These are phyloP conservation scores for Phellopilus nigrolimitatus DNA, from an alignment of 1,284 basidiomycete species.

Conservation along the genomic window DNA sequence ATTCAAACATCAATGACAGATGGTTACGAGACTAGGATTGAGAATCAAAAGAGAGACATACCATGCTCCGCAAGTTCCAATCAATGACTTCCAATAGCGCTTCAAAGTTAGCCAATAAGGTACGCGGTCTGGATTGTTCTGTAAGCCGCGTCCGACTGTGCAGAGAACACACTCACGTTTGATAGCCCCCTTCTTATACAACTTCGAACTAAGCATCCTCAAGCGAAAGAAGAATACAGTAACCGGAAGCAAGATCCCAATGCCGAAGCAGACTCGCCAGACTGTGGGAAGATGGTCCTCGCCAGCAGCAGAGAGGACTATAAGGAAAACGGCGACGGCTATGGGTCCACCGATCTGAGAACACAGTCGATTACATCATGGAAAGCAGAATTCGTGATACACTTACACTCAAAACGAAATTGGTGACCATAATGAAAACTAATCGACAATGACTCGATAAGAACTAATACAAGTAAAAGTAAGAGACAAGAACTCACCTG, in stretches of 20 bases:
- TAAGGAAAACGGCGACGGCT: slow-evolving; percentile 66
- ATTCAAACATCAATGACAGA: too few relatives aligned
- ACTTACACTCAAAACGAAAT: slow-evolving; percentile 54
- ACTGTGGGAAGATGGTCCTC: slow-evolving; percentile 61
- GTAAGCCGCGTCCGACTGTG: not conserved
- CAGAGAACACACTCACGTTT: slow-evolving; percentile 38
- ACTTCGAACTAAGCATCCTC: slow-evolving; percentile 63
- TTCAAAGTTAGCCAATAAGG: slow-evolving; percentile 61
- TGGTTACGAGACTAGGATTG: too few relatives aligned
- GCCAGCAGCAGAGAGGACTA: slow-evolving; percentile 65
- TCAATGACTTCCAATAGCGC: slow-evolving; percentile 64
- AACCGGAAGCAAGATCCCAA: slow-evolving; percentile 65
- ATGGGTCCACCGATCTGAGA: slow-evolving; percentile 63
- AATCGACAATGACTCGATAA: slow-evolving; percentile 17
- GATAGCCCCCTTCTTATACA: slow-evolving; percentile 65
- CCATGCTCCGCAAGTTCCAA: slow-evolving; percentile 72
- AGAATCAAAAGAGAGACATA: too few relatives aligned
- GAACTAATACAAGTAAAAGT: not conserved
- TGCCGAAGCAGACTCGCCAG: slow-evolving; percentile 74
- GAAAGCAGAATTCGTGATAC: not conserved
- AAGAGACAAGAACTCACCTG: slow-evolving; percentile 34
- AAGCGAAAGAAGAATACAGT: slow-evolving; percentile 70
- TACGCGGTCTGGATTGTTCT: slow-evolving; percentile 39
- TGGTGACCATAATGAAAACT: slow-evolving; percentile 75
- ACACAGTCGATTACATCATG: not conserved